Conservation (phyloP, 768 basidiomycete species). For the Mycena rosella region DNA sequence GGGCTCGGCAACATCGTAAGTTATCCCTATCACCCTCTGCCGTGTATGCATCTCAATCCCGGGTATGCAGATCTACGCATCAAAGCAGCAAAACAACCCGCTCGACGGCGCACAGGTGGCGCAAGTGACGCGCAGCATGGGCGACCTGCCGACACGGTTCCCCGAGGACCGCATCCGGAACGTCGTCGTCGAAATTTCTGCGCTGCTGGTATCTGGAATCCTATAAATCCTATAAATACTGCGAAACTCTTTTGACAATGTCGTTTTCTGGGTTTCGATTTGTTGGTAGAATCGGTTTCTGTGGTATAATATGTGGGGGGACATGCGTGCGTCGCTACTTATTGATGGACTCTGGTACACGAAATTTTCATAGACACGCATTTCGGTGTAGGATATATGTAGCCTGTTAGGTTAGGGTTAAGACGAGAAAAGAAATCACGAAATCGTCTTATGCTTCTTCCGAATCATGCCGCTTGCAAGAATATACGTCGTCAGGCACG, state of each 20-base stretch:
- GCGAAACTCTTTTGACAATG: not conserved
- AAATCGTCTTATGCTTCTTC: too few species aligned
- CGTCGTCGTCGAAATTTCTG: constrained; percentile 62
- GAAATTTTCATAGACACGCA: constrained; percentile 9
- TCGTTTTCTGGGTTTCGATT: not conserved
- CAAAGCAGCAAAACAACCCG: constrained; percentile 51
- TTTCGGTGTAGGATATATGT: not conserved
- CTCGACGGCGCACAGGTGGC: constrained; percentile 55
- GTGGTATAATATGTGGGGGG: constrained; percentile 5
- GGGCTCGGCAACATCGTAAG: constrained; percentile 81
- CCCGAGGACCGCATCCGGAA: constrained; percentile 70
- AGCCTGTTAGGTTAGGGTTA: not conserved
- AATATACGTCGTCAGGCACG: constrained; percentile 81
- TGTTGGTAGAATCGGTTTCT: constrained; percentile 6
- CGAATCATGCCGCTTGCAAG: constrained; percentile 46
- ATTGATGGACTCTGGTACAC: too few species aligned
- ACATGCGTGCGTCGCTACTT: constrained; percentile 10
- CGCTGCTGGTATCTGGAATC: constrained; percentile 50
- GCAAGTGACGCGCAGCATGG: constrained; percentile 56
- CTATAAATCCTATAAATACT: constrained; percentile 26
- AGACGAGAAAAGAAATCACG: too few species aligned
- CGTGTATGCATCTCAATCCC: constrained; percentile 19
- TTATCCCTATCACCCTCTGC: constrained; percentile 12
- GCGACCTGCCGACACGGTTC: constrained; percentile 60
- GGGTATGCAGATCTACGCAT: constrained; percentile 59